Base-by-base conservation (phyloP, 345 rosid genomes). In the Salix viminalis region DNA sequence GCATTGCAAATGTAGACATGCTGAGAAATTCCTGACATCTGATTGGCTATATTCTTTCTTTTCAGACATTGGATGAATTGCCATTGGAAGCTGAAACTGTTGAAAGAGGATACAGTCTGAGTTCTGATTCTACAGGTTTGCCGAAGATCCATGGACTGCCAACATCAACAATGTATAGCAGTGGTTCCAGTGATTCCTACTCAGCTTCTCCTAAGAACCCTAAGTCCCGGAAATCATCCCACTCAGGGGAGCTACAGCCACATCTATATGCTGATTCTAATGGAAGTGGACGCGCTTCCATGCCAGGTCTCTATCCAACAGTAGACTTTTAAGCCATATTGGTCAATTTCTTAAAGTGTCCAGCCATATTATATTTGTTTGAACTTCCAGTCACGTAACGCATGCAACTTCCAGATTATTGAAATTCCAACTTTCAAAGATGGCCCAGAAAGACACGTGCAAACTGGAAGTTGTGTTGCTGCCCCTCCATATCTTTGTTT, bases 61-160 rank as follows among this genome's bases (percentile, higher is more conserved):
- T 37, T 44, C 82, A 96, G 99, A 94, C 97, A 46, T 77, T 96
- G 90, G 99, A 94, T 73, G 96, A 94, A 84, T 83, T 96, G 83
- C 99, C 98, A 10, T 75, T 94, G 84, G 98, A 94, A 82, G 94
- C 97, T 75, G 97, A 90, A 73, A 67, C 97, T 36, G 92, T 91
- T 11, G 96, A 96, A 90, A 90, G 90, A 81, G 99, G 97, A 73
- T 91, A 88, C 84, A 82, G 81, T 76, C 28, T 83, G 82, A 89
- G 90, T 28, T 66, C 87, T 6, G 97, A 95, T 82, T 74, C 97
- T 60, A 89, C 92, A 4, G 95, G 97, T 23, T 76, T 88, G 80
- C 92, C 97, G n/a, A 94, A 85, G 90, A 85, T 89, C 80, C 95
- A 85, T 60, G 97, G 96, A 71, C 69, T 92, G 66, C 89, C 94